Percentiles rank a stretch among this genome's conserved stretches.
Conservation (phyloP, 2,329 filamentous ascomycete genomes). For the Cercospora sesami region DNA sequence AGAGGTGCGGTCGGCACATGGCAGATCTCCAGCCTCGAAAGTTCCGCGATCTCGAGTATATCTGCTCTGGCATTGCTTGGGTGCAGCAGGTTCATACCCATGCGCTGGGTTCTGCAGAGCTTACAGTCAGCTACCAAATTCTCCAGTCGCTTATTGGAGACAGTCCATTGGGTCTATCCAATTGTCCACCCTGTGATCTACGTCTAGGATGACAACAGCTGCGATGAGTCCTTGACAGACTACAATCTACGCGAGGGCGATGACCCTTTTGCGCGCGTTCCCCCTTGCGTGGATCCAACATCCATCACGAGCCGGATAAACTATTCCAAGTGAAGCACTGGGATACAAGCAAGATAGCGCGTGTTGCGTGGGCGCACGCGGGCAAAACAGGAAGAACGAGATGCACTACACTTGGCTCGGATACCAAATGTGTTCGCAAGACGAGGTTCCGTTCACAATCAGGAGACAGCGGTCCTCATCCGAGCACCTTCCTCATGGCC, state of each 20-base stretch:
- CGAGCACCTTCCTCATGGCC: neutral
- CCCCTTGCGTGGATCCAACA: neutral
- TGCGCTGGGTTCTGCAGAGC: constrained; percentile 9
- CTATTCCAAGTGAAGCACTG: neutral
- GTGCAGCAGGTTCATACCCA: constrained; percentile 1
- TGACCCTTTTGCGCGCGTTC: neutral
- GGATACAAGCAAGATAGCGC: neutral
- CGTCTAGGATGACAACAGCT: neutral
- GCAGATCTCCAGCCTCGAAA: neutral
- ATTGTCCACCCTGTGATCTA: neutral
- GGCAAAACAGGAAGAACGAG: neutral
- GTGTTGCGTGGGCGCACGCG: neutral
- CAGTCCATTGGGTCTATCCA: neutral
- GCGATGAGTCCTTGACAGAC: neutral
- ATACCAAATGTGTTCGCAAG: neutral
- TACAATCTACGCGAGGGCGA: neutral
- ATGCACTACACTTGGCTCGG: neutral
- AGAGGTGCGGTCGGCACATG: constrained; percentile 6
- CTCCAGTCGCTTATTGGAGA: neutral
- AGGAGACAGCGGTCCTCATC: neutral
- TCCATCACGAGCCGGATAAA: neutral
- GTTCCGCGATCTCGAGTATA: constrained; percentile 17
- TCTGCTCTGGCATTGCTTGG: constrained; percentile 16
- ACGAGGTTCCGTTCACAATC: neutral
- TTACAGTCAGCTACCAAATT: neutral